phyloP scores from a whole-genome alignment of 192 early-diverging fungal species.

The Umbelopsis isabellina region DNA sequence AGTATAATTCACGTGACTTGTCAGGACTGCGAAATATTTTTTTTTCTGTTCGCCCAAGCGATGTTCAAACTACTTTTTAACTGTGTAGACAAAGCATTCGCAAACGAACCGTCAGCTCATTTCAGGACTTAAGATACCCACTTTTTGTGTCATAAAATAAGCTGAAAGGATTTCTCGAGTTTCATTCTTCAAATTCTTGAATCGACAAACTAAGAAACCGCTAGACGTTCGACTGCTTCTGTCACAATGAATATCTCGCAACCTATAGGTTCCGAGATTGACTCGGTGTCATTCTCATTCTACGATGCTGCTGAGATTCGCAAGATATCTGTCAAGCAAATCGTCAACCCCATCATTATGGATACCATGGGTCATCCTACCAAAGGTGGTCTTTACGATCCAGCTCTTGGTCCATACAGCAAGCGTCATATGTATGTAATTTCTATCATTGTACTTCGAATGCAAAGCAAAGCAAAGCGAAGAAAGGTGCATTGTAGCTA shows the following conservation, averaged over 20 bases:
- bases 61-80: background rate
- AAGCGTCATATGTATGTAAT: slow-evolving; percentile 68
- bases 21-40: slow-evolving; percentile 20
- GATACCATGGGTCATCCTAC: slow-evolving; percentile 91
- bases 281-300: slow-evolving; percentile 91
- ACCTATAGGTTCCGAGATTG: slow-evolving; percentile 80
- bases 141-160: slow-evolving; percentile 16
- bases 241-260: slow-evolving; percentile 79
- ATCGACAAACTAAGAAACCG: slow-evolving; percentile 11
- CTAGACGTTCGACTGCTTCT: slow-evolving; percentile 6
- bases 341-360: slow-evolving; percentile 85
- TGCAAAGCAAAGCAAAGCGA: too few species aligned
- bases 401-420: slow-evolving; percentile 90
- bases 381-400: slow-evolving; percentile 91
- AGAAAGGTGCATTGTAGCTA: background rate
- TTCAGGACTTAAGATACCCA: slow-evolving; percentile 22
- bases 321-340: slow-evolving; percentile 93
- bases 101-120: slow-evolving; percentile 13
- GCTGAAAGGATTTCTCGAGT: background rate
- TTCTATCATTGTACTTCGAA: background rate
- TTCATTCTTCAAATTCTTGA: slow-evolving; percentile 1
- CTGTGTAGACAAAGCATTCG: slow-evolving; percentile 11
- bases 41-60: background rate
- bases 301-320: slow-evolving; percentile 85
- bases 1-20: background rate